A percentile compares a stretch with the other conserved stretches of the same genome.
These are phyloP conservation scores for Stipa capillata DNA, from an alignment of 176 grass and related monocot genomes.

Conservation along the genomic window DNA sequence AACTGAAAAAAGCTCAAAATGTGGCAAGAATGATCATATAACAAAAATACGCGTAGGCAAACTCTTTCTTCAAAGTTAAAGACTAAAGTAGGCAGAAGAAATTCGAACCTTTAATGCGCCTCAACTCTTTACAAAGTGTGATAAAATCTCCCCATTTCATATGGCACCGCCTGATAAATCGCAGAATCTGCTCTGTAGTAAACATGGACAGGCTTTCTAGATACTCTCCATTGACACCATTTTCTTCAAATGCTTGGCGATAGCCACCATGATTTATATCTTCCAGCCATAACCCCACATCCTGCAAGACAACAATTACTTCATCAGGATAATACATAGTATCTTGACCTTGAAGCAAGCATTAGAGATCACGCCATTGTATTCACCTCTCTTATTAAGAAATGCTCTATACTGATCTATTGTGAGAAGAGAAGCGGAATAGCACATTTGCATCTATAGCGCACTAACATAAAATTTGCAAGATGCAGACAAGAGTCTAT, in stretches of 20 bases:
- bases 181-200: constrained; percentile 91
- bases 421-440: neutral
- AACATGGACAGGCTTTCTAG: constrained; percentile 83
- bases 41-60: neutral
- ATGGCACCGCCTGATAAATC: constrained; percentile 86
- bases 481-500: too few relatives aligned
- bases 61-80: neutral
- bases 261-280: constrained; percentile 83
- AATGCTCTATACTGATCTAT: neutral
- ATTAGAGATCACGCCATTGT: neutral
- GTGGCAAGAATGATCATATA: too few relatives aligned
- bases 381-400: neutral
- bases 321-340: neutral
- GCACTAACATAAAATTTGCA: neutral
- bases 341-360: neutral
- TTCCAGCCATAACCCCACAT: constrained; percentile 94
- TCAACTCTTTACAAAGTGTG: constrained; percentile 83
- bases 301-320: constrained; percentile 42
- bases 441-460: neutral
- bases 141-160: constrained; percentile 98
- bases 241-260: constrained; percentile 69
- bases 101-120: constrained; percentile 84
- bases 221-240: constrained; percentile 80
- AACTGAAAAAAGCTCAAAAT: neutral
- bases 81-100: neutral